Evolutionary conservation across 2,329 filamentous ascomycete species (phyloP).

Genomic region (Apiospora hydei): DNA sequence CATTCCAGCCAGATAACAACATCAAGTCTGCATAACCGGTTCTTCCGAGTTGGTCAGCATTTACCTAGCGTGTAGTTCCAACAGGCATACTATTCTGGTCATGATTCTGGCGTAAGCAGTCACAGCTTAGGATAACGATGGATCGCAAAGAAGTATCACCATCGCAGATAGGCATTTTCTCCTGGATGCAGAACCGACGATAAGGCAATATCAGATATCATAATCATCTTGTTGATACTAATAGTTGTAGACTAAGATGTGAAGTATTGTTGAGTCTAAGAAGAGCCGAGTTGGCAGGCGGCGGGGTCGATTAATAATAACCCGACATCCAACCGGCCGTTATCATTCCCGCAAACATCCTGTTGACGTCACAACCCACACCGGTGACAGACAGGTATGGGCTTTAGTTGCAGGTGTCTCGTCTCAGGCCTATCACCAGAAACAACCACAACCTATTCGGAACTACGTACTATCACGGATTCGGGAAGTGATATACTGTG

Average conservation of each 20-base stretch:
- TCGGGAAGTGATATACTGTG: neutral
- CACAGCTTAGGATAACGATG: neutral
- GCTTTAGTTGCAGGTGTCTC: neutral
- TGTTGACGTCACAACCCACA: constrained; percentile 14
- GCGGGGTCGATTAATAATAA: neutral
- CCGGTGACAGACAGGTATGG: neutral
- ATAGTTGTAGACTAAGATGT: neutral
- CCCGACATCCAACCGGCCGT: neutral
- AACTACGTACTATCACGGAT: neutral
- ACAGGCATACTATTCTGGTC: neutral
- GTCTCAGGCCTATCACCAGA: neutral
- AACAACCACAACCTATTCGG: neutral
- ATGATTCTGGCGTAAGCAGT: neutral
- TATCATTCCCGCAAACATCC: neutral
- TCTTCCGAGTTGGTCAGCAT: neutral
- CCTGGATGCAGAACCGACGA: neutral
- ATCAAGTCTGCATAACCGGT: neutral
- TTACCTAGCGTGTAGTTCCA: neutral
- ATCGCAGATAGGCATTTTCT: neutral
- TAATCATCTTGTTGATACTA: neutral
- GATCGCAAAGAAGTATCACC: neutral
- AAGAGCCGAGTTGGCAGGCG: neutral
- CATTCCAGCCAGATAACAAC: neutral
- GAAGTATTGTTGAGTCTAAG: neutral
- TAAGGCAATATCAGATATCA: neutral